Conservation (phyloP, 306 rosid species). For the Inga leiocalycina region DNA sequence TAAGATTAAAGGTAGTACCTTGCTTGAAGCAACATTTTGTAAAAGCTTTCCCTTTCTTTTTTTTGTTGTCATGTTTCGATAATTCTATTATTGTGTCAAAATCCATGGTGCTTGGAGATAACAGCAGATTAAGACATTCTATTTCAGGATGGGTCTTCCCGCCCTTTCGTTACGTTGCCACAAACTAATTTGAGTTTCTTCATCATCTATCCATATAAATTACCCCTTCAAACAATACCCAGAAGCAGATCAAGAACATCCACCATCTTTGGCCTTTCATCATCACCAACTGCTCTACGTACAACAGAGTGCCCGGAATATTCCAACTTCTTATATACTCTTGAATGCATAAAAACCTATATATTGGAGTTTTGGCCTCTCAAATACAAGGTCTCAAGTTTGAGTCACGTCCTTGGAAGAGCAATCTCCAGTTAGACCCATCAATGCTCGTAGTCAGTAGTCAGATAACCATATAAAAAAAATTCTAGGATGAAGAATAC, state of each 20-base stretch:
- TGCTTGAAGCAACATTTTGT: not conserved
- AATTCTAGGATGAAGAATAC: too few relatives aligned
- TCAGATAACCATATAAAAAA: not conserved
- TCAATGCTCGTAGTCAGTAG: not conserved
- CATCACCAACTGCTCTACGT: not conserved
- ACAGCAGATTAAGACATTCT: not conserved
- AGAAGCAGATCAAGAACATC: not conserved
- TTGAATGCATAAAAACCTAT: not conserved
- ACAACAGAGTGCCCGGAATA: not conserved
- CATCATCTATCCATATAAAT: not conserved
- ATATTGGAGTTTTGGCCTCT: not conserved
- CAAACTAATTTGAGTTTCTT: not conserved
- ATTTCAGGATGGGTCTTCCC: not conserved
- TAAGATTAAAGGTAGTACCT: not conserved
- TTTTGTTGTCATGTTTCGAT: not conserved
- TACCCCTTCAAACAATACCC: not conserved
- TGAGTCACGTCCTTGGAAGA: too few relatives aligned
- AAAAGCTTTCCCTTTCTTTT: slow-evolving; percentile 14
- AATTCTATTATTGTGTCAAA: not conserved
- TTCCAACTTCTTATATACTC: not conserved
- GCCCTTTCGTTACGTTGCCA: not conserved
- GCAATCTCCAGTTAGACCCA: too few relatives aligned
- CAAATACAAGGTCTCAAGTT: not conserved
- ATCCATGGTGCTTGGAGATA: not conserved
- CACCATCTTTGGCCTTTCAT: not conserved